A percentile compares a stretch with the other conserved stretches of the same genome.
phyloP scores from a whole-genome alignment of 441 rosid genomes.

The Pelargonium hybrid region DNA sequence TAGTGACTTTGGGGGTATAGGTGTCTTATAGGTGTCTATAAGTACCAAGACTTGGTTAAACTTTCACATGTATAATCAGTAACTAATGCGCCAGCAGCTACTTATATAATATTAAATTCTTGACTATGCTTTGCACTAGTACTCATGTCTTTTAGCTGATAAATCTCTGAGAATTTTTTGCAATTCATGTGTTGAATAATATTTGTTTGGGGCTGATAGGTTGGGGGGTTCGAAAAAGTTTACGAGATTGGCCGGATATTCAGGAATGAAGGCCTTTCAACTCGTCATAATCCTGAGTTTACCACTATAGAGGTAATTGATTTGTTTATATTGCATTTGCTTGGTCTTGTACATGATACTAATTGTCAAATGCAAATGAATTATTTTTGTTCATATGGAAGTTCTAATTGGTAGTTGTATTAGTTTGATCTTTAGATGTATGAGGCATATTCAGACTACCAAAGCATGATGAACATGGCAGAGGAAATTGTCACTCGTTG shows the following conservation, averaged over 20 bases:
- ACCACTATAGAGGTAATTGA: constrained; percentile 85
- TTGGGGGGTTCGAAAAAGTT: constrained; percentile 95
- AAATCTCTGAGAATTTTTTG: constrained; percentile 2
- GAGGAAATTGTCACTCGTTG: constrained; percentile 75
- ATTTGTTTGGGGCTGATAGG: constrained; percentile 35
- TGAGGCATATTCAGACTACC: constrained; percentile 94
- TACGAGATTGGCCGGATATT: constrained; percentile 94
- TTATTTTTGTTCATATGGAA: constrained; percentile 5
- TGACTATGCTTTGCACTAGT: background rate
- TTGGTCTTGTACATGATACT: constrained; percentile 12
- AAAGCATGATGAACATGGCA: constrained; percentile 85
- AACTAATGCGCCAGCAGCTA: background rate
- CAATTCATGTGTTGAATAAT: constrained; percentile 5
- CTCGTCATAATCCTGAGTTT: constrained; percentile 97
- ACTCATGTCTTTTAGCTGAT: background rate
- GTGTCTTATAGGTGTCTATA: background rate
- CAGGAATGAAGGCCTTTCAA: constrained; percentile 90
- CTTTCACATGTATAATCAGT: background rate
- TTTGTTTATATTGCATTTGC: constrained; percentile 13
- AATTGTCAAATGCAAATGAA: background rate
- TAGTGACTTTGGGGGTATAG: background rate
- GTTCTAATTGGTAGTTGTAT: constrained; percentile 21
- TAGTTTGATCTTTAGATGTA: constrained; percentile 59
- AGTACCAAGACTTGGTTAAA: background rate
- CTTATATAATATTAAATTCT: too few relatives aligned